Evolutionary conservation across 371 early-diverging fungal genomes (phyloP).

Genomic region (Mortierella sp.): DNA sequence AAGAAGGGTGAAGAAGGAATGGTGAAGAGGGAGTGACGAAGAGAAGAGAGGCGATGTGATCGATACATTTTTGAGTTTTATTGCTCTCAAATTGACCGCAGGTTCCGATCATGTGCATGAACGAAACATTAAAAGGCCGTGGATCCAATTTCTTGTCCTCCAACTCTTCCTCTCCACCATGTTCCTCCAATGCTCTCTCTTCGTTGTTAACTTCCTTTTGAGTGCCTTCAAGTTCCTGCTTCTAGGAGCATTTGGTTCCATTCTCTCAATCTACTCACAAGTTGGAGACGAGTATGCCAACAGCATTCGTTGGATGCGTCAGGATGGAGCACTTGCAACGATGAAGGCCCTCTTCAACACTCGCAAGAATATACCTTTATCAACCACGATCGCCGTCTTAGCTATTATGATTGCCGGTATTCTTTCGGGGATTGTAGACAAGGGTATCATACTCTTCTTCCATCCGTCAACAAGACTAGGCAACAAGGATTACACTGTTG

Average conservation of each 20-base stretch:
- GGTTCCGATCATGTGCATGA: no score
- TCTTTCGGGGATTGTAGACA: slow-evolving; percentile 6
- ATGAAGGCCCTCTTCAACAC: slow-evolving; percentile 13
- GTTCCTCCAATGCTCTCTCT: slow-evolving; percentile 16
- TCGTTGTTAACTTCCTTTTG: slow-evolving; percentile 10
- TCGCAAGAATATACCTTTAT: background rate
- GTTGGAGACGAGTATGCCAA: slow-evolving; percentile 17
- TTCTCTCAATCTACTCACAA: slow-evolving; percentile 21
- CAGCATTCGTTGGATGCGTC: slow-evolving; percentile 23
- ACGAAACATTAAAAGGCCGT: no score
- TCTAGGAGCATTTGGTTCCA: slow-evolving; percentile 5
- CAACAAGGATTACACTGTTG: background rate
- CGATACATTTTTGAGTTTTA: no score
- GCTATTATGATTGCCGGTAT: slow-evolving; percentile 1
- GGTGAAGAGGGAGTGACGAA: no score
- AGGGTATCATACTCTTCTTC: slow-evolving; percentile 12
- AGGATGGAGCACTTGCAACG: slow-evolving; percentile 19
- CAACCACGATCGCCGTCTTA: slow-evolving; percentile 5
- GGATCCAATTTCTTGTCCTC: no score
- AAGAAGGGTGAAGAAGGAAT: no score
- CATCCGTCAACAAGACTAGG: background rate
- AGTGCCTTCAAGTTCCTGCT: slow-evolving; percentile 11
- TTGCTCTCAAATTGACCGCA: no score
- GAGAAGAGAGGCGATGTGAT: no score
- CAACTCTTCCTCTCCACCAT: no score